Conservation (phyloP, 768 basidiomycete genomes). For the Boletus reticuloceps region DNA sequence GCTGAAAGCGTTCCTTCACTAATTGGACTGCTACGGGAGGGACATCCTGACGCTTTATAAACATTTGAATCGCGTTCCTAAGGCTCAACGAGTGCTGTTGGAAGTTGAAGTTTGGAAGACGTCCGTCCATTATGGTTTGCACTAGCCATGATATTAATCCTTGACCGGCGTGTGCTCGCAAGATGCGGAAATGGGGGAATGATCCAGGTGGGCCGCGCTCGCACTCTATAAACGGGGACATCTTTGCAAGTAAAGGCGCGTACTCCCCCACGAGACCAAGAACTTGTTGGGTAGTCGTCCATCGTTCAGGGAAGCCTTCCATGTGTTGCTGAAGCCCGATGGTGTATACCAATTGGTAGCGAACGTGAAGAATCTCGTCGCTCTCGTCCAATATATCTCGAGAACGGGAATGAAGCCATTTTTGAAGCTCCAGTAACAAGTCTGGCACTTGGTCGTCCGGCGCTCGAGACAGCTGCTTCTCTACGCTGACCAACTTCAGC, state of each 20-base stretch:
- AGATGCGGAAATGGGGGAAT: constrained; percentile 26
- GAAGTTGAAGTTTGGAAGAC: constrained; percentile 18
- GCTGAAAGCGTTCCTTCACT: constrained; percentile 6
- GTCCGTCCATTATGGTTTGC: constrained; percentile 12
- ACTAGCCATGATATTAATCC: constrained; percentile 12
- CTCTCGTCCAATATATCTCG: constrained; percentile 33
- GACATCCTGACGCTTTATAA: constrained; percentile 20
- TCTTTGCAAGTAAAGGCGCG: constrained; percentile 6
- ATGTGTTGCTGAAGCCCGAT: constrained; percentile 29
- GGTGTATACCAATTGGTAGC: constrained; percentile 38
- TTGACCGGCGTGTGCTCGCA: constrained; percentile 10
- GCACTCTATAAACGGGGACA: constrained; percentile 17
- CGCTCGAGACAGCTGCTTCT: constrained; percentile 25
- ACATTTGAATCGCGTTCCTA: constrained; percentile 12
- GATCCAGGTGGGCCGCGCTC: constrained; percentile 9
- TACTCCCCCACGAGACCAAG: constrained; percentile 24
- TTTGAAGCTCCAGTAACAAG: constrained; percentile 26
- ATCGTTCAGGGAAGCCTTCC: constrained; percentile 34
- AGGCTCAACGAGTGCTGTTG: constrained; percentile 1
- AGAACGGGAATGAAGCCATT: constrained; percentile 25
- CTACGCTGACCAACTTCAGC: constrained; percentile 45
- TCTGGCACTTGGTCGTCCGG: neutral
- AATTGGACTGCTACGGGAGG: neutral
- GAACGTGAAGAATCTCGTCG: constrained; percentile 33
- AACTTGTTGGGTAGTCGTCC: constrained; percentile 33